These are phyloP conservation scores for Paramecium caudatum DNA, from an alignment of 73 alveolate species.

Conservation along the genomic window DNA sequence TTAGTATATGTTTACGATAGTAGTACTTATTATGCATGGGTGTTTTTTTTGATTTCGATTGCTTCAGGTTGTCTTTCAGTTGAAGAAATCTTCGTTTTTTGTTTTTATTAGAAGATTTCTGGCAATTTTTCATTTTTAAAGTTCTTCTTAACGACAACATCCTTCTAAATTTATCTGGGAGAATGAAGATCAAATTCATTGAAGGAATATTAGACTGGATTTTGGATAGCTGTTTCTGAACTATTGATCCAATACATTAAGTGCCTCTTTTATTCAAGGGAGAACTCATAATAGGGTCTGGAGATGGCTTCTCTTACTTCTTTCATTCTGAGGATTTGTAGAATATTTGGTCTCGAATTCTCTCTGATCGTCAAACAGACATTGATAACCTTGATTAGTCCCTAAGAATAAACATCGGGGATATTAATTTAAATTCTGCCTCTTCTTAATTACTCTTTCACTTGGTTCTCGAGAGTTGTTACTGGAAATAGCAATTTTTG, in stretches of 20 bases:
- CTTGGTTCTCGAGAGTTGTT: conserved; percentile 22
- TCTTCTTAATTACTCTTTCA: conserved; percentile 51
- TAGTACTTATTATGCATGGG: neutral
- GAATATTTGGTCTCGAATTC: conserved; percentile 47
- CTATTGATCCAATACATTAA: conserved; percentile 58
- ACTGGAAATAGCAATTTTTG: conserved; percentile 43
- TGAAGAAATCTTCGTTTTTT: neutral
- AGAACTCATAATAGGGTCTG: conserved; percentile 55
- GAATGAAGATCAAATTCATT: conserved; percentile 65
- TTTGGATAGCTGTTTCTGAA: conserved; percentile 40
- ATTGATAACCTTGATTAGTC: conserved; percentile 6
- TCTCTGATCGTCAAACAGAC: conserved; percentile 60
- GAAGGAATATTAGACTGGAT: conserved; percentile 19
- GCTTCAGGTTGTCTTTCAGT: conserved; percentile 31
- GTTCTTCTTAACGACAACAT: conserved; percentile 23
- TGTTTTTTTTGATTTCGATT: neutral
- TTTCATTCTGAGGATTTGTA: conserved; percentile 38
- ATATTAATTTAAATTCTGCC: conserved; percentile 41
- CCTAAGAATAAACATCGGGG: neutral
- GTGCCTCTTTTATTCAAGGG: conserved; percentile 48
- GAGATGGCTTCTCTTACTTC: conserved; percentile 34
- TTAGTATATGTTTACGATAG: conserved; percentile 31
- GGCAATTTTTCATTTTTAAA: conserved; percentile 46
- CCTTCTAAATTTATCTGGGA: conserved; percentile 45
- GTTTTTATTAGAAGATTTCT: neutral